Base-by-base conservation (phyloP, 352 stramenopile genomes). In the Pythium apleroticum region DNA sequence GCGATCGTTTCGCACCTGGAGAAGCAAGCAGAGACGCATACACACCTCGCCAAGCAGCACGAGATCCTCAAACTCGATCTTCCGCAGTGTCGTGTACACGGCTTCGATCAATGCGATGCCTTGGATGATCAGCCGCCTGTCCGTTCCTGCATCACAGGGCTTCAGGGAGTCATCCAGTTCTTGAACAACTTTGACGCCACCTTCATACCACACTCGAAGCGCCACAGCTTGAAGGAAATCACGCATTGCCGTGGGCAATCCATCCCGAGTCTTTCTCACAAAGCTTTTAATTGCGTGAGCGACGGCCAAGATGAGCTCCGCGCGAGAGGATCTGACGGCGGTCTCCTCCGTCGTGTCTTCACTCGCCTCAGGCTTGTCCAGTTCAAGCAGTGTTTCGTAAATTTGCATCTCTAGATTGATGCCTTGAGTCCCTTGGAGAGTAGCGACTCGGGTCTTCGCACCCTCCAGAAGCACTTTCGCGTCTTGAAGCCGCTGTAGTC, bases 11-110 rank as follows among this genome's bases (percentile, higher is more conserved):
- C 66, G 62, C 10, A 69, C 25, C 11, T 74, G 66, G 19, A 89
- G 60, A 2, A 90, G 19, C 12, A 71, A 66, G 3, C 63, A 69
- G 20, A 90, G 60, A 12, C 73, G 71, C 14, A 90, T 37, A 25
- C 59, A 73, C 14, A 90, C 55, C 25, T 80, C 71, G 0, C 68
- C 76, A 37, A 84, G 72, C 24, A 89, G 65, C 10, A 90, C 33
- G 19, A 86, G 8, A 49, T 90, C 84, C 14, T 90, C 81, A 35
- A 83, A 77, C 15, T 85, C 66, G 7, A 78, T 50, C 3, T 55
- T 57, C 2, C 49, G 71, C n/a, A 89, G 75, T 8, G 69, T 60
- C 10, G 71, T 48, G 35, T 90, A 80, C 20, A 86, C 66, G 4
- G 73, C 49, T 48, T 86, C 52, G 12, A 89, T 56, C 27, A 88